phyloP scores from a whole-genome alignment of 768 basidiomycete genomes.

The Inosperma sp. region DNA sequence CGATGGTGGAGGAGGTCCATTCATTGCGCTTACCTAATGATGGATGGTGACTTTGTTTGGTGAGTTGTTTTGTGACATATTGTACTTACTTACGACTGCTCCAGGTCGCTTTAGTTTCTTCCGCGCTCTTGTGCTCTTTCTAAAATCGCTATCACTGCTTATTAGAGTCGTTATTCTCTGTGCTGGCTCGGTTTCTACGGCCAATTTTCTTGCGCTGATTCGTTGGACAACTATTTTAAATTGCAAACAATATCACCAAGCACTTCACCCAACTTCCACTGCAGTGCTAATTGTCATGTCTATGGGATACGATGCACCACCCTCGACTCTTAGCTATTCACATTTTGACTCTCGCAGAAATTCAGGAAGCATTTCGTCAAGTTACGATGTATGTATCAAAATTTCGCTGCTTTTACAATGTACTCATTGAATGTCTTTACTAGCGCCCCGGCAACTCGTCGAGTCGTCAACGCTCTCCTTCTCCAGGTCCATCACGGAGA shows the following conservation, averaged over 20 bases:
- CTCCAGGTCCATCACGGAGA: constrained; percentile 44
- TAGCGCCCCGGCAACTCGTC: constrained; percentile 33
- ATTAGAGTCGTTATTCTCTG: constrained; percentile 6
- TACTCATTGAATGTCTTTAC: constrained; percentile 13
- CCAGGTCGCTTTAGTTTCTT: constrained; percentile 14
- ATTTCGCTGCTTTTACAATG: constrained; percentile 2
- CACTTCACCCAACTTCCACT: neutral
- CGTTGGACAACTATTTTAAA: neutral
- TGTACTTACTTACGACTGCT: too few species aligned
- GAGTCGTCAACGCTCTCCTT: constrained; percentile 44
- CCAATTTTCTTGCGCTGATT: neutral
- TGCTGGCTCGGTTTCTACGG: neutral
- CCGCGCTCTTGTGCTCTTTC: constrained; percentile 12
- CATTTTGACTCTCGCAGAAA: constrained; percentile 33
- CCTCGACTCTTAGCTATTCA: constrained; percentile 28
- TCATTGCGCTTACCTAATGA: constrained; percentile 16
- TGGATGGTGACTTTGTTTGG: constrained; percentile 22
- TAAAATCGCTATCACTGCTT: constrained; percentile 4
- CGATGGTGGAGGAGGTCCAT: constrained; percentile 19
- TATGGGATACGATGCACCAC: constrained; percentile 37
- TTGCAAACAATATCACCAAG: neutral
- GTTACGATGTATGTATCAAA: constrained; percentile 45
- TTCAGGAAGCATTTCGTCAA: constrained; percentile 25
- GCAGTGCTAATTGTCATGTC: constrained; percentile 34
- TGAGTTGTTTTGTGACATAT: constrained; percentile 26